Evolutionary conservation across 1,284 basidiomycete species (phyloP).

Genomic region (Puccinia polysora): DNA sequence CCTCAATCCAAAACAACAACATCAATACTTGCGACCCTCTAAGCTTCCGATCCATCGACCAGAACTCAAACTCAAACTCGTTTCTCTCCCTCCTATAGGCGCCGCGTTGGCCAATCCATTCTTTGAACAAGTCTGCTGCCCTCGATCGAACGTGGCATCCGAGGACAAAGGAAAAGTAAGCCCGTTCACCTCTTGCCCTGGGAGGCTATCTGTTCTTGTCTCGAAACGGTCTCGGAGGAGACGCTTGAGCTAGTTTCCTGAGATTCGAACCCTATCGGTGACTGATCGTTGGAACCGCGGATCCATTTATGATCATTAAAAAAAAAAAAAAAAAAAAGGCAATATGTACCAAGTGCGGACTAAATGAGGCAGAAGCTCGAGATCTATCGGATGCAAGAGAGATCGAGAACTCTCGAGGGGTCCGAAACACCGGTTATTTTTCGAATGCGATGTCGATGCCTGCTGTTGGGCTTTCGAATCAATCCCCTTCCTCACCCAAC

Average conservation of each 20-base stretch:
- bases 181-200: background rate
- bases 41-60: background rate
- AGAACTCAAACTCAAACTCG: no score
- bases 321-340: slow-evolving; percentile 8
- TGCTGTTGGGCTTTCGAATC: slow-evolving; percentile 8
- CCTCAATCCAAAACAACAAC: background rate
- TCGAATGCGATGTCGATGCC: slow-evolving; percentile 42
- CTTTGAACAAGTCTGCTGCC: slow-evolving; percentile 38
- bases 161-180: slow-evolving; percentile 18
- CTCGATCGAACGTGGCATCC: background rate
- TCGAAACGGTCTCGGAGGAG: no score
- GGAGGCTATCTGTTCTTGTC: background rate
- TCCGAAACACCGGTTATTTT: slow-evolving; percentile 36
- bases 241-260: background rate
- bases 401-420: slow-evolving; percentile 11
- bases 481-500: background rate
- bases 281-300: background rate
- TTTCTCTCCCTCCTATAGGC: no score
- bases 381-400: slow-evolving; percentile 30
- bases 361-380: slow-evolving; percentile 28
- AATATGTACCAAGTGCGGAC: slow-evolving; percentile 35
- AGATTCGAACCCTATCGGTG: no score
- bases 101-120: slow-evolving; percentile 40
- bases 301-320: background rate
- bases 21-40: background rate